phyloP scores from a whole-genome alignment of 2,329 filamentous ascomycete species.

The Aspergillus costaricaensis region DNA sequence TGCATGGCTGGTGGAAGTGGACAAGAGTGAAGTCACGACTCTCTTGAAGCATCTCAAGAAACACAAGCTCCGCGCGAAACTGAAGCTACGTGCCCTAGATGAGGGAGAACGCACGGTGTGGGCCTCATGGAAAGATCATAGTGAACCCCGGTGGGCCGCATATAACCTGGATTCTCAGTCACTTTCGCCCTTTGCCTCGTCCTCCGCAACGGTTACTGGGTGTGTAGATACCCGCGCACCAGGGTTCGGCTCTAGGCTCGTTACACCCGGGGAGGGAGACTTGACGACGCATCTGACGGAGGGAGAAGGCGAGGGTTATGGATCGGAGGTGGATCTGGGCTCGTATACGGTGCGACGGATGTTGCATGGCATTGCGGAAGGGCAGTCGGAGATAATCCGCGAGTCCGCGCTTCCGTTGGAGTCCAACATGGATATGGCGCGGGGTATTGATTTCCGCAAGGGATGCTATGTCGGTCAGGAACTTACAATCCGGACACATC shows the following conservation, averaged over 20 bases:
- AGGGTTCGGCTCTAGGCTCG: slow-evolving; percentile 41
- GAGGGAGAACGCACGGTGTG: slow-evolving; percentile 68
- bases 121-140: slow-evolving; percentile 69
- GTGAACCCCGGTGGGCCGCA: slow-evolving; percentile 39
- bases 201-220: slow-evolving; percentile 29
- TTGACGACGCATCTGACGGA: slow-evolving; percentile 35
- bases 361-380: slow-evolving; percentile 79
- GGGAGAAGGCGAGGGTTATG: slow-evolving; percentile 40
- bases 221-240: slow-evolving; percentile 45
- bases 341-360: slow-evolving; percentile 77
- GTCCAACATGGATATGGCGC: slow-evolving; percentile 82
- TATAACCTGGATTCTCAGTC: slow-evolving; percentile 41
- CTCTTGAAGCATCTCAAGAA: slow-evolving; percentile 74
- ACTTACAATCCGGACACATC: slow-evolving; percentile 90
- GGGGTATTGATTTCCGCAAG: slow-evolving; percentile 88
- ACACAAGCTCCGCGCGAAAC: slow-evolving; percentile 82
- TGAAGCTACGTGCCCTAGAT: slow-evolving; percentile 67
- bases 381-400: slow-evolving; percentile 72
- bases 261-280: slow-evolving; percentile 40
- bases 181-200: slow-evolving; percentile 31
- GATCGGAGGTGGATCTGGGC: slow-evolving; percentile 53
- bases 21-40: slow-evolving; percentile 63
- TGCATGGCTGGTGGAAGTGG: slow-evolving; percentile 79
- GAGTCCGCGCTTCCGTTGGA: slow-evolving; percentile 80
- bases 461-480: slow-evolving; percentile 98